Evolutionary conservation across 225 moss, liverwort and hornwort species (phyloP), one percentile per base, ranked within the genome.

Genomic region (Marchantia polymorpha): DNA sequence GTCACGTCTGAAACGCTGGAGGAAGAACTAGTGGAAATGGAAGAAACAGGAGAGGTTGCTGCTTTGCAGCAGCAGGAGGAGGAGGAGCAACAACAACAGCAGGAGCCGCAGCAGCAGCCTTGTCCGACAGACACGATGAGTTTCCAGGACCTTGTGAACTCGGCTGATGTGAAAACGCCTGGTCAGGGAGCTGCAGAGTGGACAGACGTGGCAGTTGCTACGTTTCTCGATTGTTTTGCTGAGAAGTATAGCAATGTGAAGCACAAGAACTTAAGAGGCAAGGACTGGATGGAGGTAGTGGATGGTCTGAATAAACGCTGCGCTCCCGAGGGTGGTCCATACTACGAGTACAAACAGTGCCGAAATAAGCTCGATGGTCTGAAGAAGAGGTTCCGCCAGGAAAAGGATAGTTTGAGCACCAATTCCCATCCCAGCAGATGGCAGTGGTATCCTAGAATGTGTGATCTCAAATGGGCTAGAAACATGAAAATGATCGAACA

Each of bases 281-380:
- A 78, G 77, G 77, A 78, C 30, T 78, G 77, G 77, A 65, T 51
- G 77, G 77, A 78, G 54, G 77, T 78, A 23, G 77, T 78, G 51
- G 65, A 68, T 52, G 67, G 67, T 22, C 23, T 78, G 51, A 78
- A 78, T 29, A 78, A 52, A 51, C 65, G 67, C 19, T 78, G 77
- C 52, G 77, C 51, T 54, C 75, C 75, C 5, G 65, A 78, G 65
- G 65, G 67, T 15, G 67, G 77, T 27, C 67, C 64, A 9, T 68
- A 50, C 12, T 78, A 65, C 19, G 77, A 78, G 52, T 78, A 78
- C 64, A 78, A 78, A 30, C 77, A 78, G 51, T 78, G 77, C 50
- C 64, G 67, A n/a, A 78, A 78, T 53, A 78, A 78, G 50, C 77
- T 78, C 8, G 77, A 78, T 78, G 64, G 65, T 0, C 25, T 78